Conservation (phyloP, 2,329 filamentous ascomycete species). For the Ceratocystis albifundus region DNA sequence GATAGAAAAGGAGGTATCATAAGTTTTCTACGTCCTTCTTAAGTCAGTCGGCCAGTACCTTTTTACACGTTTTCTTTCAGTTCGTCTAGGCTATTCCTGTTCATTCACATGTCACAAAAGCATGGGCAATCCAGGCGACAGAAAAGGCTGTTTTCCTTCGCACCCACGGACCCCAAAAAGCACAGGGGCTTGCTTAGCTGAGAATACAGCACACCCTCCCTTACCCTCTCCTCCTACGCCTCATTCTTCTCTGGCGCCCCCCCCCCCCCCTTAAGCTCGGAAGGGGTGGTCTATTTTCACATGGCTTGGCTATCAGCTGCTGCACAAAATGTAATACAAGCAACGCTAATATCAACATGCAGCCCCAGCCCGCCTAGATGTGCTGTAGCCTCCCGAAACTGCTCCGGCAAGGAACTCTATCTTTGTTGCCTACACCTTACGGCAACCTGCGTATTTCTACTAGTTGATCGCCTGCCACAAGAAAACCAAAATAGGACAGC, state of each 20-base stretch:
- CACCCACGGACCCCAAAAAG: neutral
- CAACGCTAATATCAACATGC: neutral
- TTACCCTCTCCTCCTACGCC: too few species aligned
- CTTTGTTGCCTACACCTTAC: neutral
- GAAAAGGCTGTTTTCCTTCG: neutral
- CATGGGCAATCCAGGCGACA: neutral
- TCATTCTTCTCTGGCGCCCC: too few species aligned
- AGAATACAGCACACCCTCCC: neutral
- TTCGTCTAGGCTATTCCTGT: neutral
- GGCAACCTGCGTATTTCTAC: neutral
- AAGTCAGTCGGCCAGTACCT: neutral
- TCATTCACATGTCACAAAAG: constrained; percentile 4
- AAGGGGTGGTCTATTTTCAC: neutral
- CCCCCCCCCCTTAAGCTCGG: too few species aligned
- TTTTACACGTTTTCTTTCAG: neutral
- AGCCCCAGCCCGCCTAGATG: neutral
- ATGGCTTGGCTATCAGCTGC: neutral
- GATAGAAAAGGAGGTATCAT: too few species aligned
- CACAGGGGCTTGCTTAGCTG: constrained; percentile 7
- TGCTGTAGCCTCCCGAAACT: neutral
- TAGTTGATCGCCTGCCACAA: neutral
- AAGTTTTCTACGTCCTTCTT: too few species aligned
- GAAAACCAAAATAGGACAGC: neutral
- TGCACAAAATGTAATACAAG: neutral
- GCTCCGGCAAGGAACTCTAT: neutral